Evolutionary conservation across 805 yeast species (phyloP), one percentile per base, ranked within the genome.

Genomic region (Zygotorulaspora chibaensis): DNA sequence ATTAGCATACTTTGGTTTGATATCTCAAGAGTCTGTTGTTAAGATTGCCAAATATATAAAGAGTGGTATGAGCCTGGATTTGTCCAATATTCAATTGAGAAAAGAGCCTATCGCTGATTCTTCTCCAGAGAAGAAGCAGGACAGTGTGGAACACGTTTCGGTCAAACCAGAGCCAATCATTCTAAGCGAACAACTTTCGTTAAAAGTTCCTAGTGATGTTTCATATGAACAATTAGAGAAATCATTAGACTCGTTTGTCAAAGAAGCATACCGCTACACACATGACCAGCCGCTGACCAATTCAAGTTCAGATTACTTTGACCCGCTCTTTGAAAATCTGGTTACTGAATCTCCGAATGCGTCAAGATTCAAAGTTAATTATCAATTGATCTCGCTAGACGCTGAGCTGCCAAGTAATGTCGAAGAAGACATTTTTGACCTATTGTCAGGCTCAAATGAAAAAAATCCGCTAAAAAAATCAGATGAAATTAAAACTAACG

Each of bases 1-100:
- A 1, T 73, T 90, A 53, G 93, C 95, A 0, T 81, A 79, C 61
- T 59, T 90, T 42, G 97, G 98, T 25, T 67, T 76, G 50, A 84
- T 90, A 43, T 67, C 87, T 9, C 57, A 70, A 31, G 80, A 77
- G 8, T 68, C 83, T 6, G 80, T 81, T 18, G 57, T 66, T 15
- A 63, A 68, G 16, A 73, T 90, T 47, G 72, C 85, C 5, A 68
- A 77, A 26, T 82, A 71, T 59, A 66, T 90, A 52, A 70, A 76
- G 41, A 65, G 73, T 28, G 75, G 75, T 52, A 75, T 77, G 51
- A 82, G 79, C 56, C 70, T 89, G 52, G 96, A 90, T 62, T 71
- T 89, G 48, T 75, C 87, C 35, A 79, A 84, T 63, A 79, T 89
- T 50, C 75, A 76, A 45, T 61, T 54, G 51, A 59, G 51, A 46